Conservation (phyloP, 768 basidiomycete genomes). For the Naganishia friedmannii region DNA sequence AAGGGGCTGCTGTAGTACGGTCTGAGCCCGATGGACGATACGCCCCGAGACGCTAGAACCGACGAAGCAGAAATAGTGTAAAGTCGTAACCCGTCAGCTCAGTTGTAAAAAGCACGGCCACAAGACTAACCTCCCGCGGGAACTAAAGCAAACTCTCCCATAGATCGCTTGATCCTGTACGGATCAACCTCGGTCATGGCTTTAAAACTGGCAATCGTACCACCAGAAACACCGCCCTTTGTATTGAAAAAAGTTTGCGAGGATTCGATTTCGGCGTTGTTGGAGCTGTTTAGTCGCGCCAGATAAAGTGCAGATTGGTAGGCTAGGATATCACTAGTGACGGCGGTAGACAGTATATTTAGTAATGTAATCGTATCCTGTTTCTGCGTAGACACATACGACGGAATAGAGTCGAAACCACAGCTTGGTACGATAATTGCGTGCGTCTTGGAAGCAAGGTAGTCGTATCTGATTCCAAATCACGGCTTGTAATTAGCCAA, state of each 20-base stretch:
- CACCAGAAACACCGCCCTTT: slow-evolving; percentile 62
- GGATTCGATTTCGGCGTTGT: slow-evolving; percentile 61
- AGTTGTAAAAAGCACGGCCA: no score
- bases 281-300: slow-evolving; percentile 28
- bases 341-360: neutral
- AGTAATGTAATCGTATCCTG: neutral
- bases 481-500: neutral
- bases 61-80: neutral
- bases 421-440: slow-evolving; percentile 75
- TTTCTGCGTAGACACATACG: slow-evolving; percentile 35
- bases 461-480: slow-evolving; percentile 61
- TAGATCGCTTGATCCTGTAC: slow-evolving; percentile 46
- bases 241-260: slow-evolving; percentile 54
- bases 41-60: neutral
- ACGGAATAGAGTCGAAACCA: slow-evolving; percentile 57
- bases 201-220: slow-evolving; percentile 57
- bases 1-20: slow-evolving; percentile 38
- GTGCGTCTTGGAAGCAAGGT: slow-evolving; percentile 65
- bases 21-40: slow-evolving; percentile 42
- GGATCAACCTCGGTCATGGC: slow-evolving; percentile 51
- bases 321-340: slow-evolving; percentile 60
- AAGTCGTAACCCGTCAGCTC: no score
- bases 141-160: slow-evolving; percentile 35
- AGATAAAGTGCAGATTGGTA: slow-evolving; percentile 54
- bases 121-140: slow-evolving; percentile 2